Evolutionary conservation across 2,329 filamentous ascomycete species (phyloP), one percentile per base, ranked within the genome.

Genomic region (Phaeoacremonium minimum): DNA sequence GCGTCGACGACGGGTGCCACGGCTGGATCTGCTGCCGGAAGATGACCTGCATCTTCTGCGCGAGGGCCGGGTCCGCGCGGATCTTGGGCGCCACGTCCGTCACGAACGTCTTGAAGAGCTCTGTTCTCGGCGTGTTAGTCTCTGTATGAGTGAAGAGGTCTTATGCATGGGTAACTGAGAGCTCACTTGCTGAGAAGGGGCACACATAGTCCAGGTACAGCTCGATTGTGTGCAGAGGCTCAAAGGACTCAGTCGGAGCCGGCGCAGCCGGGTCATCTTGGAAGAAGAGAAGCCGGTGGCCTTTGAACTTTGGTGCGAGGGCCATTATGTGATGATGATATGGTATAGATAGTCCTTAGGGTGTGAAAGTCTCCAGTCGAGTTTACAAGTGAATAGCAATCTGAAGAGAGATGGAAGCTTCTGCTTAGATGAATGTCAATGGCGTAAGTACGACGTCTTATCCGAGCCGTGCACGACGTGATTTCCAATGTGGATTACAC

Each of bases 21-120:
- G 89, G 88, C 67, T 95, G 89, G 52, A 96, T 79, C 58, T 95
- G 89, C 58, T 91, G 90, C 33, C 90, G 84, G 71, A 96, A 87
- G 53, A 97, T 77, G 49, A 95, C 71, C 50, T 85, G 74, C 4
- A 95, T 66, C 43, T 71, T 73, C 41, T 67, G 48, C 12, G 67
- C 58, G 57, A 67, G 71, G 16, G 65, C 50, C 45, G 85, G 80
- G 50, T 80, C 80, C 33, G 69, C 50, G 43, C 73, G 69, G 48
- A 95, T 71, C 32, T 77, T 58, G 1, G 86, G 83, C 41, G 77
- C 68, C 40, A 95, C 76, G 18, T 69, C 63, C 39, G 61, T 67
- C 62, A 83, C 82, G 49, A 96, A 64, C 3, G 85, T 91, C 45
- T 81, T 77, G 76, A 93, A 96, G 51, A 89, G 64, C 56, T 71